Evolutionary conservation across 305 asterid genomes (phyloP).

Genomic region (Coffea humblotiana): DNA sequence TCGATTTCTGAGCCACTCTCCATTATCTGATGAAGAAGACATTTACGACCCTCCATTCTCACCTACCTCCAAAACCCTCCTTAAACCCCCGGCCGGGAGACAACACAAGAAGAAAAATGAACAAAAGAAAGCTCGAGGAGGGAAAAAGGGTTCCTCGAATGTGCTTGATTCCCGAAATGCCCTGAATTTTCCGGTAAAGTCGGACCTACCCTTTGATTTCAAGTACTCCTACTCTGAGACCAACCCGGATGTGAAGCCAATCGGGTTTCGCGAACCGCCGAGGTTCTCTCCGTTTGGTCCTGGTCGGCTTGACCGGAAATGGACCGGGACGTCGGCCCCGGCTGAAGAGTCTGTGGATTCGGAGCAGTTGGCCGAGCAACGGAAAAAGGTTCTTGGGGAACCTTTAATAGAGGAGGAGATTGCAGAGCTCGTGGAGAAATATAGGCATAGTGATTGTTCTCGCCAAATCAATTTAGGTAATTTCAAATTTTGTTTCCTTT

Average conservation of each 20-base stretch:
- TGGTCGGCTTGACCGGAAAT: constrained; percentile 72
- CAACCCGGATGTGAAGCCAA: constrained; percentile 61
- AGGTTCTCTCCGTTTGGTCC: constrained; percentile 87
- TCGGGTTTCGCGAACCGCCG: constrained; percentile 78
- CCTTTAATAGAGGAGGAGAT: constrained; percentile 66
- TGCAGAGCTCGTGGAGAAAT: constrained; percentile 71
- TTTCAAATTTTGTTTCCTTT: not conserved
- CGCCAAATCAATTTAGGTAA: constrained; percentile 86
- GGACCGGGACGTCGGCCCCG: constrained; percentile 81
- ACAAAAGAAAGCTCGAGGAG: constrained; percentile 1
- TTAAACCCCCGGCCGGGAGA: constrained; percentile 17
- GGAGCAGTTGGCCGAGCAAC: constrained; percentile 51
- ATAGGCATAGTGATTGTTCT: constrained; percentile 65
- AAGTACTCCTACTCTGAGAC: constrained; percentile 80
- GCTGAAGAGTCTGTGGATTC: constrained; percentile 34
- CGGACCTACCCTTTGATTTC: constrained; percentile 74
- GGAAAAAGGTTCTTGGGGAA: constrained; percentile 55
- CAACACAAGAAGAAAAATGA: constrained; percentile 13
- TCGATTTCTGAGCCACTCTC: constrained; percentile 32
- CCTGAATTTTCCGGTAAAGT: constrained; percentile 27
- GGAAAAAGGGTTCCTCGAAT: constrained; percentile 10
- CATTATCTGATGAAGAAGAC: constrained; percentile 31
- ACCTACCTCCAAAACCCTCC: constrained; percentile 26
- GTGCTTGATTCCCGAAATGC: not conserved
- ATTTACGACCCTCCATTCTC: constrained; percentile 73